Base-by-base conservation (phyloP, 1,139 yeast genomes). In the Diutina catenulata region DNA sequence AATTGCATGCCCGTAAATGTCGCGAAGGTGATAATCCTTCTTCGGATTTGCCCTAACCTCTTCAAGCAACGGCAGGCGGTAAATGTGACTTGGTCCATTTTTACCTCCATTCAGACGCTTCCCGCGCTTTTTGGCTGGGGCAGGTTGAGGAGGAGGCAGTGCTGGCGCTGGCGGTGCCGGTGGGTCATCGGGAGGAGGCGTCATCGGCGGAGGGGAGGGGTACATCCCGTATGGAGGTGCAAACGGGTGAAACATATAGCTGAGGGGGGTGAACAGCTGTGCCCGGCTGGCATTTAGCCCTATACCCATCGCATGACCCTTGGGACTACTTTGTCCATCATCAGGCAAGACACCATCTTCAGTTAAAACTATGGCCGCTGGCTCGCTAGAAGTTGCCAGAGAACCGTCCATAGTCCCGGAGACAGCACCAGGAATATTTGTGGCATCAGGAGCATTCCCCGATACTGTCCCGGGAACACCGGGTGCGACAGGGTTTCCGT, bases 1-100 rank as follows among this genome's bases (percentile, higher is more conserved):
- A 42, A 82, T 69, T 5, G 93, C 93, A 56, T 84, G 91, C 5
- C 95, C 95, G 49, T 76, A 74, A 32, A 91, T 80, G 51, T 84
- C 94, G 42, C 68, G 72, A 46, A 91, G 66, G 37, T 64, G 68
- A 52, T 76, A 79, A 35, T 71, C 74, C 45, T 74, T 80, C 46
- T 69, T 70, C 41, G 77, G 66, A 51, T 77, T 80, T 40, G 76
- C 72, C 40, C 96, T 74, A 44, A 91, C 84, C 50, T 86, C 94
- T 56, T 91, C 97, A 43, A 91, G 63, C 37, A 87, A 59, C 8
- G 95, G 91, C 5, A 91, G 80, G 45, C 94, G 66, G 45, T 77
- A 74, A 40, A 78, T 77, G 49, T 71, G 71, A 41, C 59, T 21
- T 3, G 35, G 35, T 4, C 35, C 35, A 11, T 11, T 21, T n/a